Percentiles rank a stretch among this genome's conserved stretches.
These are phyloP conservation scores for Pleurotus sapidus DNA, from an alignment of 768 basidiomycete species.

Conservation along the genomic window DNA sequence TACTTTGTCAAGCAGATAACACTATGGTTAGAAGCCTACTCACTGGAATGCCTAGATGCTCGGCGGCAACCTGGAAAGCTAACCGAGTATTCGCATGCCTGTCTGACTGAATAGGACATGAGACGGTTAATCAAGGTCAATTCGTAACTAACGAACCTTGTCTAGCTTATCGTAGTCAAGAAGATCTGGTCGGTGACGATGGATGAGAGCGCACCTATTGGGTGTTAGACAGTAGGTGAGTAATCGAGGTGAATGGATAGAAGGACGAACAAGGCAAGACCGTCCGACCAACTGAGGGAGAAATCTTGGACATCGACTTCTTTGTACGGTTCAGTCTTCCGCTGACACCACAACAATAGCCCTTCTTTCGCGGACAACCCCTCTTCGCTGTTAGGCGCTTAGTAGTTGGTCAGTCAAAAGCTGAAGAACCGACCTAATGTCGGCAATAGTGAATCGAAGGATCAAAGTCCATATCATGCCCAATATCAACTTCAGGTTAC, in stretches of 20 bases:
- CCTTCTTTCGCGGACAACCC: conserved; percentile 99
- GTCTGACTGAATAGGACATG: conserved; percentile 48
- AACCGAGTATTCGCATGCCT: conserved; percentile 80
- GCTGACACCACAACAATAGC: conserved; percentile 95
- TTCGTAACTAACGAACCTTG: conserved; percentile 50
- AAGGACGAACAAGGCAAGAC: conserved; percentile 82
- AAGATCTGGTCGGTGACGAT: conserved; percentile 94
- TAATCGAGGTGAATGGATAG: conserved; percentile 10
- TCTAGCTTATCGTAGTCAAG: conserved; percentile 85
- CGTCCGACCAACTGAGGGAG: conserved; percentile 89
- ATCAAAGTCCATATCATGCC: conserved; percentile 99
- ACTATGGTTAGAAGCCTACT: conserved; percentile 22
- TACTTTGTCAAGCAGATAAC: not conserved
- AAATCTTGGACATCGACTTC: conserved; percentile 96
- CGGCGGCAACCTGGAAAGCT: conserved; percentile 86
- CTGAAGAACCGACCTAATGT: conserved; percentile 74
- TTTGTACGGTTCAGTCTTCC: conserved; percentile 88
- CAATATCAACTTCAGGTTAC: conserved; percentile 97
- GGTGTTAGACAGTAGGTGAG: conserved; percentile 5
- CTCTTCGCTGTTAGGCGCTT: conserved; percentile 68
- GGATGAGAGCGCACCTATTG: conserved; percentile 90
- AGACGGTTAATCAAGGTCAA: conserved; percentile 9
- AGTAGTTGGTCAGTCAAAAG: conserved; percentile 10
- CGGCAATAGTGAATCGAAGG: conserved; percentile 95
- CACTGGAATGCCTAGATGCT: conserved; percentile 89